These are phyloP conservation scores for Sugiyamaella boreocaroliniensis DNA, from an alignment of 805 yeast genomes.

Conservation along the genomic window DNA sequence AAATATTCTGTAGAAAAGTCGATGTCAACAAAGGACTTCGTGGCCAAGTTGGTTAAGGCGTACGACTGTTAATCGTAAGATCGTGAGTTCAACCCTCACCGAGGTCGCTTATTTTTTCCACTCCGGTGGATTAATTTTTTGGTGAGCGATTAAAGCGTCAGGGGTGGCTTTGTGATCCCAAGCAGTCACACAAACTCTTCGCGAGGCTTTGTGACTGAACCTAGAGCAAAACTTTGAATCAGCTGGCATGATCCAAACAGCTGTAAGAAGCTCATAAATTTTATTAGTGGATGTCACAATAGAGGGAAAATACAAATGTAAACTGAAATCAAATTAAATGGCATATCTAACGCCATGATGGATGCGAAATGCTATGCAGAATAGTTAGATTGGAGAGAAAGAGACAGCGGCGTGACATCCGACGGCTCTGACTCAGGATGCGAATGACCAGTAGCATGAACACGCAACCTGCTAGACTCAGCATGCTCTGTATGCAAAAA, in stretches of 20 bases:
- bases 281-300: too few species aligned
- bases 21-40: slow-evolving; percentile 9
- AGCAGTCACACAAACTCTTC: too few species aligned
- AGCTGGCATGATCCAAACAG: too few species aligned
- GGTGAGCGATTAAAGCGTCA: too few species aligned
- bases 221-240: too few species aligned
- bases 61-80: slow-evolving; percentile 24
- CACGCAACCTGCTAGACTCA: background rate
- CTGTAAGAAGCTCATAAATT: too few species aligned
- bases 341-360: background rate
- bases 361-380: background rate
- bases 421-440: background rate
- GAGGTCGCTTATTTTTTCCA: slow-evolving; percentile 14
- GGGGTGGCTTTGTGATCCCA: too few species aligned
- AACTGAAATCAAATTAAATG: too few species aligned
- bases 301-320: too few species aligned
- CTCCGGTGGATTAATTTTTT: slow-evolving; percentile 3
- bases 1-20: background rate
- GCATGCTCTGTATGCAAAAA: background rate
- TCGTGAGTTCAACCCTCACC: slow-evolving; percentile 23
- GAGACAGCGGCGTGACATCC: slow-evolving; percentile 8
- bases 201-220: too few species aligned
- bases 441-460: background rate
- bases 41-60: slow-evolving; percentile 22
- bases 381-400: slow-evolving; percentile 8